These are phyloP conservation scores for Musa troglodytarum DNA, from an alignment of 176 grass and related monocot genomes.

Conservation along the genomic window DNA sequence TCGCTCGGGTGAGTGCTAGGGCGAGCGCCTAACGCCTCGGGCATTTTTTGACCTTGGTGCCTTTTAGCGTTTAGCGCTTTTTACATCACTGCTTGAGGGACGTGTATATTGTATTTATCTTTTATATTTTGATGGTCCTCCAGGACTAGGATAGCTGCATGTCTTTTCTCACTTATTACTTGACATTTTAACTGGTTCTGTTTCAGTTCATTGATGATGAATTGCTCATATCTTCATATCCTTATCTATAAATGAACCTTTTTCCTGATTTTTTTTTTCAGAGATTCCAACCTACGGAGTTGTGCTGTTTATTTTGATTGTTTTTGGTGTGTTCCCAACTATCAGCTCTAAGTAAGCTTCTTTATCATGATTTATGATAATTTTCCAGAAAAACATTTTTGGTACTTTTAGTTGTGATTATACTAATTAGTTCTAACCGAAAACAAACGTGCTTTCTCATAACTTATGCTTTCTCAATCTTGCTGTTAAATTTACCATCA, in stretches of 20 bases:
- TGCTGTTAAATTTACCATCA: too few relatives aligned
- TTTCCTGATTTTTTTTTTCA: constrained; percentile 40
- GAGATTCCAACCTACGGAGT: constrained; percentile 68
- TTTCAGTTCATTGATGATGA: neutral
- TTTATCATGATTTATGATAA: neutral
- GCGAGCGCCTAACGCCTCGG: too few relatives aligned
- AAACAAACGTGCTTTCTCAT: neutral
- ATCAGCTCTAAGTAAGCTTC: constrained; percentile 75
- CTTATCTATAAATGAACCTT: neutral
- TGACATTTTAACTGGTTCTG: neutral
- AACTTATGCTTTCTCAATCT: too few relatives aligned
- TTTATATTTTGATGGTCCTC: too few relatives aligned
- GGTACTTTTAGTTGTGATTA: neutral
- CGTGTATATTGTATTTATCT: too few relatives aligned
- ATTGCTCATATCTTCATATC: neutral
- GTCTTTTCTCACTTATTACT: neutral
- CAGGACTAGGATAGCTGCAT: too few relatives aligned
- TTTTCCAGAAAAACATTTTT: neutral
- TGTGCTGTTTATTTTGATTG: constrained; percentile 68
- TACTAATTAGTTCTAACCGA: neutral
- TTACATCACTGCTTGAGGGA: too few relatives aligned
- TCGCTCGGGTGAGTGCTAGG: too few relatives aligned
- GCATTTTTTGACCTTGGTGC: too few relatives aligned
- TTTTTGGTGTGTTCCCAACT: constrained; percentile 70
- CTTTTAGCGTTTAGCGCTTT: too few relatives aligned